Evolutionary conservation across 140 eudicot genomes (phyloP).

Genomic region (Ambrosia hybrid): DNA sequence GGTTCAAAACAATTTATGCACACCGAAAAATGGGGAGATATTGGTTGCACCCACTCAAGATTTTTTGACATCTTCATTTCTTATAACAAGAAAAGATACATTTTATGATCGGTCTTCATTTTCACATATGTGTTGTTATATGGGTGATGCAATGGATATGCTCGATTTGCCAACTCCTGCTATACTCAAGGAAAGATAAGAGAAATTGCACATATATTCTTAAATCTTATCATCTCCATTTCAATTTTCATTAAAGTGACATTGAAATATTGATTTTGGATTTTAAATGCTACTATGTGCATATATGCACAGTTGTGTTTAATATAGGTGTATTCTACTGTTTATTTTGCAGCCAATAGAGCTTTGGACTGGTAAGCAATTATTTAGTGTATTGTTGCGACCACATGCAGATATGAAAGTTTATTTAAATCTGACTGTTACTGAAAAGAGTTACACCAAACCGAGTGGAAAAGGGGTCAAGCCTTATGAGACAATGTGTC

Average conservation of each 20-base stretch:
- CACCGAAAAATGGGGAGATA: conserved; percentile 95
- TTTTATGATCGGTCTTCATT: conserved; percentile 91
- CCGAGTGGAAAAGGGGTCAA: conserved; percentile 34
- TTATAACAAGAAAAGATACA: conserved; percentile 93
- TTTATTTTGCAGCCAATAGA: conserved; percentile 74
- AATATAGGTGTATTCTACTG: conserved; percentile 1
- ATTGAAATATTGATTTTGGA: neutral
- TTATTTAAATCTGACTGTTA: conserved; percentile 74
- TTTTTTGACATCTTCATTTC: conserved; percentile 87
- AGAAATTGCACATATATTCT: conserved; percentile 1
- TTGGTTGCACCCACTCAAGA: conserved; percentile 98
- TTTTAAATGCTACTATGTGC: neutral
- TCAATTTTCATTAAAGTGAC: too few relatives aligned
- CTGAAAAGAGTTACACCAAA: conserved; percentile 60
- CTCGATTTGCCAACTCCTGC: conserved; percentile 93
- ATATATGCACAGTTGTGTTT: conserved; percentile 13
- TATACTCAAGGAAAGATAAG: conserved; percentile 58
- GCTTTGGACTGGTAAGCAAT: conserved; percentile 97
- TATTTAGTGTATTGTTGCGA: conserved; percentile 72
- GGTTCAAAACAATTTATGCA: conserved; percentile 98
- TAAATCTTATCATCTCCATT: too few relatives aligned
- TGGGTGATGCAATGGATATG: conserved; percentile 94
- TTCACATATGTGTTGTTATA: conserved; percentile 84
- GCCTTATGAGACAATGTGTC: conserved; percentile 76
- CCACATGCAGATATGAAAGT: conserved; percentile 86